Percentiles rank a stretch among this genome's conserved stretches.
Conservation (phyloP, 2,329 filamentous ascomycete species). For the Lasiodiplodia sp. region DNA sequence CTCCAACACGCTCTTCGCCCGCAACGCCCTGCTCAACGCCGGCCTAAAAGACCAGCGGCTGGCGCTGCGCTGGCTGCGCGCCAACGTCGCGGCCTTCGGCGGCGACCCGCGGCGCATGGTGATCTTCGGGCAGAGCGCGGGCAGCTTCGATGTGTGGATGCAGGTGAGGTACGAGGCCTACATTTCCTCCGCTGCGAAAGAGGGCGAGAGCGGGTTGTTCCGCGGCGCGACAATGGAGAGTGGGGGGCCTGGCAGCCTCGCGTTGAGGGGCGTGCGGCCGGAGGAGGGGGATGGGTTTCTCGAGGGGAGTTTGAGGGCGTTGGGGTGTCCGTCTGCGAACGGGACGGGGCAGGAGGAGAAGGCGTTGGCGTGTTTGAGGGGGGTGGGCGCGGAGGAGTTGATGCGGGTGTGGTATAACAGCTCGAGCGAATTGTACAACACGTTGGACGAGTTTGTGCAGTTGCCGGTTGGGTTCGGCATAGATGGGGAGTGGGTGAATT, state of each 20-base stretch:
- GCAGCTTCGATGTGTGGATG: conserved; percentile 47
- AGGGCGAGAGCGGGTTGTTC: conserved; percentile 50
- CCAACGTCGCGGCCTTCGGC: conserved; percentile 54
- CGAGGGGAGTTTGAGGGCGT: conserved; percentile 40
- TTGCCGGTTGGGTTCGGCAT: conserved; percentile 13
- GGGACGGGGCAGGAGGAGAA: neutral
- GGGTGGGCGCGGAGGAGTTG: conserved; percentile 36
- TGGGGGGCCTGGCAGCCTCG: conserved; percentile 43
- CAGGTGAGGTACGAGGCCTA: conserved; percentile 37
- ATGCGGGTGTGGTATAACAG: neutral
- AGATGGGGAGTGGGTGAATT: conserved; percentile 1
- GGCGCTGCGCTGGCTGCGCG: conserved; percentile 54
- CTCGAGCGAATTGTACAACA: neutral
- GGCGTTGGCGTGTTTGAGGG: conserved; percentile 14
- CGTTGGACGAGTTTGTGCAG: conserved; percentile 19
- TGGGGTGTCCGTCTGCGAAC: neutral
- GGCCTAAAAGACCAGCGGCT: conserved; percentile 56
- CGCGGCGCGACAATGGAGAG: conserved; percentile 50
- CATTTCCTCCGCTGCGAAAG: conserved; percentile 34
- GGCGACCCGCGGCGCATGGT: conserved; percentile 47
- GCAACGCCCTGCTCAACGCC: conserved; percentile 60
- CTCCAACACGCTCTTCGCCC: conserved; percentile 59
- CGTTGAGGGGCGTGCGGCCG: conserved; percentile 41
- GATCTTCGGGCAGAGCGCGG: conserved; percentile 49
- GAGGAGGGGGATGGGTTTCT: conserved; percentile 33